Conservation (phyloP, 2,329 filamentous ascomycete species). For the Myriangium duriaei region DNA sequence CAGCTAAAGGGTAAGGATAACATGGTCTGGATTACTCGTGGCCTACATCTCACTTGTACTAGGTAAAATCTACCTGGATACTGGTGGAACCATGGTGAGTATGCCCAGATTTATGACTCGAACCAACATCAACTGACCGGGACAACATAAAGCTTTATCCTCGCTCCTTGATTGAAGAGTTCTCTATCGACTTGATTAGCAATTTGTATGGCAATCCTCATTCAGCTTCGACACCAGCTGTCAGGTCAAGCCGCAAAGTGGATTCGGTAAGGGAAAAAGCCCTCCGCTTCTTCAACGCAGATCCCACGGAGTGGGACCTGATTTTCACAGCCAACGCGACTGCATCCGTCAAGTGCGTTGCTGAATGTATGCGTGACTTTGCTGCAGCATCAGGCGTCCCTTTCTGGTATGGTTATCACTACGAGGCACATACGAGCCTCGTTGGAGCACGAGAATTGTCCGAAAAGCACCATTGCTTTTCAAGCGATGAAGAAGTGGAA, state of each 20-base stretch:
- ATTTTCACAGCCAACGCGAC: conserved; percentile 52
- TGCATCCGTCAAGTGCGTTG: conserved; percentile 49
- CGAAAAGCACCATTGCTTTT: conserved; percentile 27
- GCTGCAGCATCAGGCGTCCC: conserved; percentile 33
- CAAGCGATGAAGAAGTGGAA: conserved; percentile 28
- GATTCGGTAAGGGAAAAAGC: conserved; percentile 43
- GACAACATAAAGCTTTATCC: conserved; percentile 43
- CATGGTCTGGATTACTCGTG: conserved; percentile 8
- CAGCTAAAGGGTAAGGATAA: conserved; percentile 26
- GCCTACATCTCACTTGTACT: not conserved
- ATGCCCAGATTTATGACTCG: not conserved
- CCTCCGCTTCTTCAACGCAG: conserved; percentile 46
- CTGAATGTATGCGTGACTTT: conserved; percentile 44
- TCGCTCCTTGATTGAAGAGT: conserved; percentile 67
- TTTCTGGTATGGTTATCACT: conserved; percentile 50
- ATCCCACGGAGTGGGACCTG: conserved; percentile 46
- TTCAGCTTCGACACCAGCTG: conserved; percentile 49
- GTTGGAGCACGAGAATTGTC: conserved; percentile 27
- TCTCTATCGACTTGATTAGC: conserved; percentile 64
- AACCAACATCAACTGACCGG: conserved; percentile 7
- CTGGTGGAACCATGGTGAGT: conserved; percentile 67
- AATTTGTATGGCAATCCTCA: conserved; percentile 58
- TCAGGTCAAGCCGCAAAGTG: conserved; percentile 44
- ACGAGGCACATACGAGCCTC: conserved; percentile 49
- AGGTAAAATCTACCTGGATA: conserved; percentile 58